These are phyloP conservation scores for Sporothrix protearum DNA, from an alignment of 2,329 filamentous ascomycete genomes.

Conservation along the genomic window DNA sequence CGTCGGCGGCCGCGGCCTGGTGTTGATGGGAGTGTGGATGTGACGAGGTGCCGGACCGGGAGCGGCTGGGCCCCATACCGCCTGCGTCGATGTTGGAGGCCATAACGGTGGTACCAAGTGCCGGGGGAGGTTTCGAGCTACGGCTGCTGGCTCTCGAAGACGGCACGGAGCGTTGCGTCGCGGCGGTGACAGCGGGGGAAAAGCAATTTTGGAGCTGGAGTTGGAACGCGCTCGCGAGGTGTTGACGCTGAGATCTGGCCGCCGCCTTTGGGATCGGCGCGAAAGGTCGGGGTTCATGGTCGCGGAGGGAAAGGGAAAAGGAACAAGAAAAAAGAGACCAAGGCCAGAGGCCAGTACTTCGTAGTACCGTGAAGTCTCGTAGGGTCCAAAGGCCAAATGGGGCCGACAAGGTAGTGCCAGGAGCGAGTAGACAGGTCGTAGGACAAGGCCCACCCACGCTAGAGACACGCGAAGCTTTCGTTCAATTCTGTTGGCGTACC, in stretches of 20 bases:
- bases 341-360: neutral
- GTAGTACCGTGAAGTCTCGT: neutral
- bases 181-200: constrained; percentile 34
- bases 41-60: constrained; percentile 31
- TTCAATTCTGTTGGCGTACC: neutral
- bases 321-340: neutral
- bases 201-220: constrained; percentile 25
- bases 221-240: constrained; percentile 30
- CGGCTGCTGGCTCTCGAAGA: constrained; percentile 19
- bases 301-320: neutral
- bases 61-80: constrained; percentile 31
- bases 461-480: constrained; percentile 15
- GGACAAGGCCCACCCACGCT: constrained; percentile 19
- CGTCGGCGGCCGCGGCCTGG: constrained; percentile 30
- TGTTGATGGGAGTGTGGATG: constrained; percentile 7
- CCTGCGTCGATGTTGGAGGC: constrained; percentile 32
- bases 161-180: constrained; percentile 30
- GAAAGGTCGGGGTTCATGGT: constrained; percentile 23
- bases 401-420: constrained; percentile 5
- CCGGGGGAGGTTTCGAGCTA: constrained; percentile 15
- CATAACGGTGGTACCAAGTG: constrained; percentile 30
- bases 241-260: constrained; percentile 40
- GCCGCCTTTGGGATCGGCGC: constrained; percentile 31
- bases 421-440: neutral
- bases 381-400: neutral